Evolutionary conservation across 495 filamentous ascomycete species (phyloP).

Genomic region (Cenococcum geophilum): DNA sequence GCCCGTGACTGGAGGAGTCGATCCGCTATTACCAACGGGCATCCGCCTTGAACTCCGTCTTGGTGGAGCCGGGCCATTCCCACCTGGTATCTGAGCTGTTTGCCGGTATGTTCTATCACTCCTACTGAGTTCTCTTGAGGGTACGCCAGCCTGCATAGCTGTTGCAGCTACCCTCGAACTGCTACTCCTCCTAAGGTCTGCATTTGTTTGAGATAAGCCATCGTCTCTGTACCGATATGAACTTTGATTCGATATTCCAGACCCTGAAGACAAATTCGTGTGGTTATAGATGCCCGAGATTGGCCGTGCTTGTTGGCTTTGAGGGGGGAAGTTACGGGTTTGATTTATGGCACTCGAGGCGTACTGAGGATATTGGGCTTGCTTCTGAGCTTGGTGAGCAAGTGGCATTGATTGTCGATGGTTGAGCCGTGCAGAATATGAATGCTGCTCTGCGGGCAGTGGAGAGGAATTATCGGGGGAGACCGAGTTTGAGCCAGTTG

Average conservation of each 20-base stretch:
- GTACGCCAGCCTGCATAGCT: constrained; percentile 58
- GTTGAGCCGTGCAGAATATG: constrained; percentile 20
- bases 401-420: constrained; percentile 38
- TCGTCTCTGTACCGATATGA: constrained; percentile 41
- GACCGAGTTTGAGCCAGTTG: constrained; percentile 21
- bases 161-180: constrained; percentile 57
- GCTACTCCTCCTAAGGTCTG: constrained; percentile 54
- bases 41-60: constrained; percentile 62
- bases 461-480: constrained; percentile 18
- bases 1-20: constrained; percentile 38
- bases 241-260: constrained; percentile 27
- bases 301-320: constrained; percentile 16
- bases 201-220: constrained; percentile 10
- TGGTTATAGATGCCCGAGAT: constrained; percentile 40
- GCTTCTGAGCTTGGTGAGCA: constrained; percentile 35
- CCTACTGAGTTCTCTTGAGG: constrained; percentile 63
- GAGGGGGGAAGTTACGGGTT: constrained; percentile 18
- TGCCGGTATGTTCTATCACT: constrained; percentile 61
- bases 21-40: constrained; percentile 43
- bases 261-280: constrained; percentile 37
- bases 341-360: constrained; percentile 15
- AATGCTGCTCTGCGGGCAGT: constrained; percentile 10
- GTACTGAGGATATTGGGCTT: constrained; percentile 46
- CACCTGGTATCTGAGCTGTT: constrained; percentile 46
- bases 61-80: constrained; percentile 52